Percentiles rank a stretch among this genome's conserved stretches.
Conservation (phyloP, 2,329 filamentous ascomycete species). For the Ophiosphaerella herpotricha region DNA sequence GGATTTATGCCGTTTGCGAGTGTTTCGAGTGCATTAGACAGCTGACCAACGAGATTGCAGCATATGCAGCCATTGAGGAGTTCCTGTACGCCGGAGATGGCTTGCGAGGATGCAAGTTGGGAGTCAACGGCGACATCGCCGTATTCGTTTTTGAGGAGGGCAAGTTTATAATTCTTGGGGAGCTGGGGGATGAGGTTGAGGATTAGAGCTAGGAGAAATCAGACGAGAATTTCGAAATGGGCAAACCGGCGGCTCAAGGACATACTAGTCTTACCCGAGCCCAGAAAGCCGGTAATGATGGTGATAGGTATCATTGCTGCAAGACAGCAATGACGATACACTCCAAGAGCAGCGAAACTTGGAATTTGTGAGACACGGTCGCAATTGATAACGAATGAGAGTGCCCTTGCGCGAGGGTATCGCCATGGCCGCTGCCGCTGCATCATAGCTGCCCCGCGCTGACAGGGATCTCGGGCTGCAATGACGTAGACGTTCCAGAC, state of each 20-base stretch:
- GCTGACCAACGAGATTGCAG: conserved; percentile 95
- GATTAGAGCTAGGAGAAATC: conserved; percentile 64
- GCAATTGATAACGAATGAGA: not conserved
- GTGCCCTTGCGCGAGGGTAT: not conserved
- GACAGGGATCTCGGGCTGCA: conserved; percentile 1
- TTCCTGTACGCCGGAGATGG: conserved; percentile 89
- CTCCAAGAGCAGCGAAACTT: conserved; percentile 4
- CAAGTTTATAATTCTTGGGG: conserved; percentile 83
- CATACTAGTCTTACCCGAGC: conserved; percentile 85
- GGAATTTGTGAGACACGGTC: not conserved
- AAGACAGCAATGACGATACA: not conserved
- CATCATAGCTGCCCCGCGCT: conserved; percentile 1
- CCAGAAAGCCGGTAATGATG: conserved; percentile 94
- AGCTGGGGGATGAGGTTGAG: conserved; percentile 93
- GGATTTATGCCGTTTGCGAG: conserved; percentile 66
- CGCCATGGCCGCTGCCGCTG: conserved; percentile 7
- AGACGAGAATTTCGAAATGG: conserved; percentile 46
- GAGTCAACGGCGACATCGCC: conserved; percentile 93
- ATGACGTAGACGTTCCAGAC: conserved; percentile 12
- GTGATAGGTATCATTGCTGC: conserved; percentile 73
- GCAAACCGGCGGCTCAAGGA: conserved; percentile 3
- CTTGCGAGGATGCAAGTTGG: conserved; percentile 79
- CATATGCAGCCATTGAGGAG: conserved; percentile 97
- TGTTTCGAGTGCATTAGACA: conserved; percentile 77
- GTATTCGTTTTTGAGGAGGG: conserved; percentile 97